A percentile compares a stretch with the other conserved stretches of the same genome.
phyloP scores from a whole-genome alignment of 2,329 filamentous ascomycete species.

The Aspergillus phoenicis region DNA sequence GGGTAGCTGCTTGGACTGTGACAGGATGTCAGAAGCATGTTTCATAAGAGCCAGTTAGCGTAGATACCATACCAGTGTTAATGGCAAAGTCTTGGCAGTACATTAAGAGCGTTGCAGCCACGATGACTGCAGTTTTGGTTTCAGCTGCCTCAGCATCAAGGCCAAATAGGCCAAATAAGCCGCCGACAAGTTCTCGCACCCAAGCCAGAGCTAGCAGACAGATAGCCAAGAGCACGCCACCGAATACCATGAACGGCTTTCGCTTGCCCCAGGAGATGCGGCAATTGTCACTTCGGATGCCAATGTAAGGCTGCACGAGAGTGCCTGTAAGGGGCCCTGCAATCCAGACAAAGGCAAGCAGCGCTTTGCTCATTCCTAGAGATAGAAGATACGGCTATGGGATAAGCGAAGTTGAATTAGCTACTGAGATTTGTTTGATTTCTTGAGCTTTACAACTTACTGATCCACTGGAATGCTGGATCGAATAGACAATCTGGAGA shows the following conservation, averaged over 20 bases:
- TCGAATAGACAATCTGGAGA: slow-evolving; percentile 91
- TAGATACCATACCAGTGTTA: slow-evolving; percentile 69
- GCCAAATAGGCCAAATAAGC: slow-evolving; percentile 69
- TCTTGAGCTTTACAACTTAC: slow-evolving; percentile 41
- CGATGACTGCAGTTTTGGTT: slow-evolving; percentile 68
- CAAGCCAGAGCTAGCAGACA: slow-evolving; percentile 71
- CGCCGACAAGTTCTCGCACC: slow-evolving; percentile 70
- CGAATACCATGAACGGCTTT: slow-evolving; percentile 76
- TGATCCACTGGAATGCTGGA: slow-evolving; percentile 89
- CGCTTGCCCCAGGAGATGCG: slow-evolving; percentile 74
- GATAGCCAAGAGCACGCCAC: slow-evolving; percentile 65
- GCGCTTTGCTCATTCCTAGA: slow-evolving; percentile 75
- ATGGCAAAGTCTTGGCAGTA: slow-evolving; percentile 92
- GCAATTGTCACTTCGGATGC: slow-evolving; percentile 77
- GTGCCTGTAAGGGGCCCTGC: slow-evolving; percentile 78
- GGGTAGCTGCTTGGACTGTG: slow-evolving; percentile 80
- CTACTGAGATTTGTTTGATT: neutral
- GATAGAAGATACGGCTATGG: slow-evolving; percentile 69
- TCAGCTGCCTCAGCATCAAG: slow-evolving; percentile 61
- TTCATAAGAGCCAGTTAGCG: neutral
- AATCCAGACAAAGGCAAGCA: slow-evolving; percentile 84
- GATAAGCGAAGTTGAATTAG: neutral
- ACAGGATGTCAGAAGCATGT: neutral
- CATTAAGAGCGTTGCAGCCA: slow-evolving; percentile 79
- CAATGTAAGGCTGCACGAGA: slow-evolving; percentile 77